phyloP scores from a whole-genome alignment of 2,329 filamentous ascomycete species.

The Pyricularia sp. region DNA sequence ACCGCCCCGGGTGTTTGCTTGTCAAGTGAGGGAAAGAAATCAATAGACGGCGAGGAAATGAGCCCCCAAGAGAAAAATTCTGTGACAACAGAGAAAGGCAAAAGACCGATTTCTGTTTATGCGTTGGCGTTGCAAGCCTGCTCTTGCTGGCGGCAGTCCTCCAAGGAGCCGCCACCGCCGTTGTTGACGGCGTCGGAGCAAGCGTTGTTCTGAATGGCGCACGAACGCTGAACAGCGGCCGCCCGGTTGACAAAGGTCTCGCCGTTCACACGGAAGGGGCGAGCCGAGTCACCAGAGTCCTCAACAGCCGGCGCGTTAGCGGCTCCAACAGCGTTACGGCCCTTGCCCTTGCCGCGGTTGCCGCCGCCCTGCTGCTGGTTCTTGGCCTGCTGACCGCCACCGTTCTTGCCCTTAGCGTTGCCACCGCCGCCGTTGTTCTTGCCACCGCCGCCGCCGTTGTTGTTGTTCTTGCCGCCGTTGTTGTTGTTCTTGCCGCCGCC shows the following conservation, averaged over 20 bases:
- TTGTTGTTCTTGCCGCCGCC: conserved; percentile 10
- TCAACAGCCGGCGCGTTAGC: conserved; percentile 31
- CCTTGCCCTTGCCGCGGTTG: not conserved
- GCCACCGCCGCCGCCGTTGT: conserved; percentile 11
- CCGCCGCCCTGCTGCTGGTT: not conserved
- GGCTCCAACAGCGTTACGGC: conserved; percentile 8
- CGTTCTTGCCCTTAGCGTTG: conserved; percentile 10
- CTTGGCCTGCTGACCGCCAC: conserved; percentile 2
- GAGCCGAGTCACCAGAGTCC: conserved; percentile 33
- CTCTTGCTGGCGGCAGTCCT: conserved; percentile 49
- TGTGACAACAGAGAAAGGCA: not conserved
- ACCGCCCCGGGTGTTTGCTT: not conserved
- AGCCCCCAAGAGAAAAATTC: not conserved
- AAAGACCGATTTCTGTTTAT: not conserved
- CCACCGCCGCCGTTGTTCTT: conserved; percentile 6
- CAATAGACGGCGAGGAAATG: not conserved
- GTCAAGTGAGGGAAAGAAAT: not conserved
- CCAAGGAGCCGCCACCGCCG: conserved; percentile 31
- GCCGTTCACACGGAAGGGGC: conserved; percentile 48
- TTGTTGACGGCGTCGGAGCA: conserved; percentile 49
- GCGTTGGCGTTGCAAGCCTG: conserved; percentile 26
- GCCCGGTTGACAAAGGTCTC: conserved; percentile 46
- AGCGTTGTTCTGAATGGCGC: conserved; percentile 53
- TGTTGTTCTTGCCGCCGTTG: conserved; percentile 13
- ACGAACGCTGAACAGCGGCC: conserved; percentile 50